A percentile compares a stretch with the other conserved stretches of the same genome.
Conservation (phyloP, 495 filamentous ascomycete species). For the Symbiotaphrina buchneri region DNA sequence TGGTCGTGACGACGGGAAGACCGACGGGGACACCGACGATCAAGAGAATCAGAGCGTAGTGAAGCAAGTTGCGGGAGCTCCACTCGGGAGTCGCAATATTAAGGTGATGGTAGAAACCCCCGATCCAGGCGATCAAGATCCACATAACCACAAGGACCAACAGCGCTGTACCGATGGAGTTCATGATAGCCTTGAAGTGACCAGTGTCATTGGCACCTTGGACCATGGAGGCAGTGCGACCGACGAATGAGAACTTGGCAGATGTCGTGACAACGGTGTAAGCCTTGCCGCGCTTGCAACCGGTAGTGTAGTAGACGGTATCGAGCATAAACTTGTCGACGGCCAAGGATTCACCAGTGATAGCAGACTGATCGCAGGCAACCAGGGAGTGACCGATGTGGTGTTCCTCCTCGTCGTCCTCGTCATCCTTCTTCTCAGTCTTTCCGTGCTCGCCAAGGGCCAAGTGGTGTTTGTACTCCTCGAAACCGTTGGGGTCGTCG, state of each 20-base stretch:
- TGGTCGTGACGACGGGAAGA: conserved; percentile 54
- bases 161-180: conserved; percentile 66
- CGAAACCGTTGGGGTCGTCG: conserved; percentile 43
- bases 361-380: conserved; percentile 83
- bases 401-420: conserved; percentile 42
- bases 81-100: too few species aligned
- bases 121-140: conserved; percentile 63
- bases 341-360: conserved; percentile 82
- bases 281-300: conserved; percentile 74
- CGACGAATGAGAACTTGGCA: conserved; percentile 76
- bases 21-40: conserved; percentile 58
- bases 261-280: conserved; percentile 61
- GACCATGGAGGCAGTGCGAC: conserved; percentile 69
- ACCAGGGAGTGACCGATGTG: too few species aligned
- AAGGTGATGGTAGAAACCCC: conserved; percentile 72
- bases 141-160: conserved; percentile 62
- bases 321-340: conserved; percentile 71
- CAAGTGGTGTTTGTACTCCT: conserved; percentile 45
- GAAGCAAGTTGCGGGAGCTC: conserved; percentile 54
- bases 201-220: conserved; percentile 47
- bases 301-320: conserved; percentile 61
- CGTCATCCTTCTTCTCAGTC: conserved; percentile 56
- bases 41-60: conserved; percentile 57
- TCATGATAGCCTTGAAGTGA: conserved; percentile 78
- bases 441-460: too few species aligned